phyloP scores from a whole-genome alignment of 805 yeast genomes.

The Ogataea pignaliae region DNA sequence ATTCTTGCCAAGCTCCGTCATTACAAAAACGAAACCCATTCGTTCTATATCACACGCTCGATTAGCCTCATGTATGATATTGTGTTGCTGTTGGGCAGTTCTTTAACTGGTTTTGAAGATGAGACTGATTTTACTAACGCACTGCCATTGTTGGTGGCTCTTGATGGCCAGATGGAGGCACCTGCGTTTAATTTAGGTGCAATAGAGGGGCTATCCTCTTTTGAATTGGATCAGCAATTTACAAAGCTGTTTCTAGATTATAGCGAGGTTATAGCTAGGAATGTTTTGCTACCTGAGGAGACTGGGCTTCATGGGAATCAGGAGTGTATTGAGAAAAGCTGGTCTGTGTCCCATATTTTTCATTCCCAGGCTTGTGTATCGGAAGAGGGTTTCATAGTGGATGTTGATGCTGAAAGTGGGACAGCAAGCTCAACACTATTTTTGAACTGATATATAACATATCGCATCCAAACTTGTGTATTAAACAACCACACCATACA shows the following conservation, averaged over 20 bases:
- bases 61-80: conserved; percentile 3
- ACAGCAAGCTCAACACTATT: too few relatives aligned
- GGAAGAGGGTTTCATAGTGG: too few relatives aligned
- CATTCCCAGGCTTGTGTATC: too few relatives aligned
- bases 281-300: background rate
- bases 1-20: conserved; percentile 7
- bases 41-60: background rate
- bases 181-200: background rate
- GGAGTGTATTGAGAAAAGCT: too few relatives aligned
- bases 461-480: too few relatives aligned
- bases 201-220: conserved; percentile 3
- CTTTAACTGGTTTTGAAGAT: conserved; percentile 22
- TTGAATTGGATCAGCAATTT: conserved; percentile 6
- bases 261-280: conserved; percentile 6
- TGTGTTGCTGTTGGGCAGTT: conserved; percentile 1
- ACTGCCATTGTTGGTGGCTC: conserved; percentile 9
- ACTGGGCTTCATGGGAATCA: too few relatives aligned
- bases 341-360: too few relatives aligned
- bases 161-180: background rate
- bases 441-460: too few relatives aligned
- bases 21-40: background rate
- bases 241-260: conserved; percentile 6
- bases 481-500: too few relatives aligned
- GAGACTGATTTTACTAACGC: conserved; percentile 7
- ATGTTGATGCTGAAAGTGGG: too few relatives aligned